Conservation (phyloP, 805 yeast species). For the Maudiozyma saulgeensis region DNA sequence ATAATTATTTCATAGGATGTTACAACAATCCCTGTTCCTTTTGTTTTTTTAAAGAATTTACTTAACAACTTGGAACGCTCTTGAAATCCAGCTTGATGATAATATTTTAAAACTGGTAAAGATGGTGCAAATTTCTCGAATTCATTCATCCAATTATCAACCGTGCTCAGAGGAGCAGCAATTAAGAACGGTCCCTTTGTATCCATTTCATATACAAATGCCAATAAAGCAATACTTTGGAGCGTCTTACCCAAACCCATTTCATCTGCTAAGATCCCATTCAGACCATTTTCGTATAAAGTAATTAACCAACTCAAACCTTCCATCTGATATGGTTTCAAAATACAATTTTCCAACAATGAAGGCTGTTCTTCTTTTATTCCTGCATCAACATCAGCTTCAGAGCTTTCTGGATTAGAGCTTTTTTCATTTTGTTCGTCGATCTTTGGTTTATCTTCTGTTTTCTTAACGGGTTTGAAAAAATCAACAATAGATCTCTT, state of each 20-base stretch:
- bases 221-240: slow-evolving; percentile 72
- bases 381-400: background rate
- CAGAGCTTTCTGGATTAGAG: slow-evolving; percentile 8
- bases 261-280: slow-evolving; percentile 93
- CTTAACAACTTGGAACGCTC: slow-evolving; percentile 23
- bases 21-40: slow-evolving; percentile 45
- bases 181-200: slow-evolving; percentile 69
- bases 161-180: slow-evolving; percentile 76
- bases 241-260: slow-evolving; percentile 96
- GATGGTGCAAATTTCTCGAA: slow-evolving; percentile 63
- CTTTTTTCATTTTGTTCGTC: slow-evolving; percentile 10
- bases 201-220: slow-evolving; percentile 70
- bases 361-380: slow-evolving; percentile 42
- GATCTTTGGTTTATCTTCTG: slow-evolving; percentile 4
- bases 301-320: slow-evolving; percentile 89
- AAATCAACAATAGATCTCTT: slow-evolving; percentile 16
- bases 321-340: slow-evolving; percentile 79
- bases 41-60: slow-evolving; percentile 34
- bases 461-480: slow-evolving; percentile 7
- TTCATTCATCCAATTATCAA: slow-evolving; percentile 78
- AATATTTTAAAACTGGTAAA: slow-evolving; percentile 51
- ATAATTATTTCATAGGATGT: slow-evolving; percentile 79
- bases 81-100: slow-evolving; percentile 47
- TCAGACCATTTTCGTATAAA: slow-evolving; percentile 83
- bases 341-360: slow-evolving; percentile 43